Evolutionary conservation across 2,329 filamentous ascomycete genomes (phyloP).

Genomic region (Myriosclerotinia scirpicola): DNA sequence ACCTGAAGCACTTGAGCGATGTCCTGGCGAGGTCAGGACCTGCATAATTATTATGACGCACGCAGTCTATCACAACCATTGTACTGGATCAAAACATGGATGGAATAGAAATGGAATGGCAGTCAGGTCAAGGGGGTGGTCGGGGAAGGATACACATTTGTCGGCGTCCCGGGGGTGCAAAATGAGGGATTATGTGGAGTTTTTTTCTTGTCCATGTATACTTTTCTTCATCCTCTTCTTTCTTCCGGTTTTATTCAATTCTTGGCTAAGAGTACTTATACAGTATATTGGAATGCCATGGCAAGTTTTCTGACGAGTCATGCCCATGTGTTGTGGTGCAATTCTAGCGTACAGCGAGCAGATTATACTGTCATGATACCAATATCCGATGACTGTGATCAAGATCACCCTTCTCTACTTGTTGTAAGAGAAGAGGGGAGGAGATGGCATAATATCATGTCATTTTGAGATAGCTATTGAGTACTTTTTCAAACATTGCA

Average conservation of each 20-base stretch:
- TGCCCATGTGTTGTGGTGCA: background rate
- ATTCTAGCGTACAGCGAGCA: background rate
- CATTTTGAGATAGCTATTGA: no score
- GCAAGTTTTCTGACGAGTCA: background rate
- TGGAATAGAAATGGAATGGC: background rate
- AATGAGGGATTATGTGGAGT: conserved; percentile 2
- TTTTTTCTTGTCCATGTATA: conserved; percentile 4
- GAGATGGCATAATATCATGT: no score
- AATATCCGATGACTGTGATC: no score
- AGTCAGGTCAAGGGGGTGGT: background rate
- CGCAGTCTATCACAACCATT: background rate
- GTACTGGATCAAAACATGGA: background rate
- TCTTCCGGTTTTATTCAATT: background rate
- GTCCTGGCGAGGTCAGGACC: conserved; percentile 48
- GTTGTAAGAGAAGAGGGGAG: background rate
- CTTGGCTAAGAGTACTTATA: conserved; percentile 10
- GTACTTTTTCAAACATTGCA: no score
- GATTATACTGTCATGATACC: background rate
- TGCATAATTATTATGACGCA: background rate
- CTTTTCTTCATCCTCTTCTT: conserved; percentile 13
- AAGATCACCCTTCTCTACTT: no score
- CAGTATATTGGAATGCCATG: conserved; percentile 1
- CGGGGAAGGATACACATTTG: conserved; percentile 12
- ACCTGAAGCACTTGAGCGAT: conserved; percentile 53
- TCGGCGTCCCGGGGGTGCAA: conserved; percentile 7